Evolutionary conservation across 2,329 filamentous ascomycete species (phyloP).

Genomic region (Ophiostoma novo-ulmi): DNA sequence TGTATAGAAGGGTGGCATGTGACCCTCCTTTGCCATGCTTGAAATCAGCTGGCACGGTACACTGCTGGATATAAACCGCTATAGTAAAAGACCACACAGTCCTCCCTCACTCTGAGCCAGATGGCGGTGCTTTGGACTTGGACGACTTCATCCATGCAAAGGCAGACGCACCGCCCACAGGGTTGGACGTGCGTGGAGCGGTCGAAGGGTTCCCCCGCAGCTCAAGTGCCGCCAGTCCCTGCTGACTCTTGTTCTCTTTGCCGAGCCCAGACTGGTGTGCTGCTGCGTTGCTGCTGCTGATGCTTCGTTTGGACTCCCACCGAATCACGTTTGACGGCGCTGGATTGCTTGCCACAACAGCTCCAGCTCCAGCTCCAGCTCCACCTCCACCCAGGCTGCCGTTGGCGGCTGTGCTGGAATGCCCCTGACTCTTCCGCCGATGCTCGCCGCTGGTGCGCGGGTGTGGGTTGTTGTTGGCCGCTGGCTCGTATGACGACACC

Average conservation of each 20-base stretch:
- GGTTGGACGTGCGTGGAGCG: conserved; percentile 61
- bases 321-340: conserved; percentile 34
- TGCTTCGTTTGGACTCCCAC: conserved; percentile 51
- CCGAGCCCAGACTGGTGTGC: conserved; percentile 33
- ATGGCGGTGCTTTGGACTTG: not conserved
- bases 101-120: not conserved
- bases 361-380: conserved; percentile 26
- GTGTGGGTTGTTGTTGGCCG: conserved; percentile 29
- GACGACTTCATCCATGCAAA: conserved; percentile 80
- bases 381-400: conserved; percentile 18
- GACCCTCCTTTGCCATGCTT: not conserved
- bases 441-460: conserved; percentile 45
- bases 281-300: conserved; percentile 35
- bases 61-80: too few species aligned
- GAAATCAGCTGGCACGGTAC: too few species aligned
- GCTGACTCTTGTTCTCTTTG: conserved; percentile 36
- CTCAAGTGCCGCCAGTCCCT: conserved; percentile 30
- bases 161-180: conserved; percentile 84
- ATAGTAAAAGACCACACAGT: not conserved
- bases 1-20: too few species aligned
- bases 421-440: conserved; percentile 51
- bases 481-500: conserved; percentile 48
- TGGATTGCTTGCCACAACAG: conserved; percentile 16
- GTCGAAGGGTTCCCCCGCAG: conserved; percentile 35
- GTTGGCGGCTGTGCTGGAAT: conserved; percentile 5